These are phyloP conservation scores for Phytopythium sindhum DNA, from an alignment of 352 stramenopile genomes.

Conservation along the genomic window DNA sequence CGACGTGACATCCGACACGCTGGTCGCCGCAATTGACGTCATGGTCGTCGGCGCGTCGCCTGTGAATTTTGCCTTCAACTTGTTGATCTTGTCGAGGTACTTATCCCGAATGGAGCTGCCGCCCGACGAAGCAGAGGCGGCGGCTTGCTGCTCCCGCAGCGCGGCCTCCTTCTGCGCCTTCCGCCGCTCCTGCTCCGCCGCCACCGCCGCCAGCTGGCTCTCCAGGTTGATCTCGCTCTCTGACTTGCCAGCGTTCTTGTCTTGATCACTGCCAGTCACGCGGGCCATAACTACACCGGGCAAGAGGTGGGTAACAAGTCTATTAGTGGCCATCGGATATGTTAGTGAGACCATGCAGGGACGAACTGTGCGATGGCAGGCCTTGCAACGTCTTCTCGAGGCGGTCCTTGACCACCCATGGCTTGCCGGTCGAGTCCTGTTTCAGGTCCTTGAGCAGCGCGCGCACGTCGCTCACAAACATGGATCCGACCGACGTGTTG, in stretches of 20 bases:
- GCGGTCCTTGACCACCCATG: conserved; percentile 59
- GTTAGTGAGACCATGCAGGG: not conserved
- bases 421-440: conserved; percentile 58
- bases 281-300: conserved; percentile 42
- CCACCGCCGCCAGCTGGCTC: conserved; percentile 47
- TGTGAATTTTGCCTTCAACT: conserved; percentile 53
- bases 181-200: conserved; percentile 18
- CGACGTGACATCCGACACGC: conserved; percentile 18
- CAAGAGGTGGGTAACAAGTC: not conserved
- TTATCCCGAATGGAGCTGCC: conserved; percentile 47
- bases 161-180: conserved; percentile 14
- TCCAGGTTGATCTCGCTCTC: conserved; percentile 58
- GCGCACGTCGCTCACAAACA: conserved; percentile 65
- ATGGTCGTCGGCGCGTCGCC: conserved; percentile 15
- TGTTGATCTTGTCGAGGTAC: conserved; percentile 73
- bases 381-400: conserved; percentile 62
- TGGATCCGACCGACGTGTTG: conserved; percentile 30
- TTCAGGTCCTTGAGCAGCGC: conserved; percentile 57
- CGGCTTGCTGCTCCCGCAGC: conserved; percentile 11
- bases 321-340: too few relatives aligned
- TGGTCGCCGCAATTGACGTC: conserved; percentile 2
- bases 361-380: conserved; percentile 49
- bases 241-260: conserved; percentile 25
- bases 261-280: conserved; percentile 32
- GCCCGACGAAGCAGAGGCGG: not conserved